Base-by-base conservation (phyloP, 352 stramenopile species). In the Globisporangium polare region DNA sequence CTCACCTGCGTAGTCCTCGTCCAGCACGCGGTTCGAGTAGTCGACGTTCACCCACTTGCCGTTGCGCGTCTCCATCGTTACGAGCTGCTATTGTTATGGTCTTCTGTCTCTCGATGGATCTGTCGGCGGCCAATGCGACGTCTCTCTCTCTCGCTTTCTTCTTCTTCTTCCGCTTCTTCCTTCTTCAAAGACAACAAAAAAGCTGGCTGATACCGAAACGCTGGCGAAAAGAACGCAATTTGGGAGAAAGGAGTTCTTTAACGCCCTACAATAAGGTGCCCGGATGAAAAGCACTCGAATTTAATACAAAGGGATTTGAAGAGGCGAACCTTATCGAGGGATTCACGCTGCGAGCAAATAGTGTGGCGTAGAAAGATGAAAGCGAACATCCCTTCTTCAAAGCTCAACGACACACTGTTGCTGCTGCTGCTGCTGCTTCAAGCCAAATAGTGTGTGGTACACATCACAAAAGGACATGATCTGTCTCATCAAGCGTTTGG, bases 31-130 rank as follows among this genome's bases (percentile, higher is more conserved):
- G 62, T 83, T 87, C 66, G 80, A 83, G 69, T 92, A 92, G 78
- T 94, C 85, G 49, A 94, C 85, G 63, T 94, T 92, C 68, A 94
- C 85, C 85, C 85, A 94, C 74, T 94, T 94, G 68, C 78, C 77
- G 61, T 89, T 91, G 58, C 76, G 80, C 27, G 64, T 67, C 51
- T 89, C 79, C 75, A 86, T 85, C 12, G 37, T 31, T 13, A n/a
- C 3, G 45, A 31, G 13, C 12, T 13, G 41, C 41, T 12, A 18
- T 1, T 22, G 41, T 22, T 47, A 24, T 24, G 41, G 7, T 13
- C 43, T 10, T 51, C 20, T 31, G 20, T 50, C 20, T 51, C 43
- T 51, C 45, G 10, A 18, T n/a, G 7, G 24, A 3, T 41, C 35
- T 41, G 5, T 45, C 39, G 12, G 45, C 12, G 20, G 22, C n/a